Percentiles rank a stretch among this genome's conserved stretches.
phyloP scores from a whole-genome alignment of 225 moss, liverwort and hornwort species.

The Thuidium tamariscinum region DNA sequence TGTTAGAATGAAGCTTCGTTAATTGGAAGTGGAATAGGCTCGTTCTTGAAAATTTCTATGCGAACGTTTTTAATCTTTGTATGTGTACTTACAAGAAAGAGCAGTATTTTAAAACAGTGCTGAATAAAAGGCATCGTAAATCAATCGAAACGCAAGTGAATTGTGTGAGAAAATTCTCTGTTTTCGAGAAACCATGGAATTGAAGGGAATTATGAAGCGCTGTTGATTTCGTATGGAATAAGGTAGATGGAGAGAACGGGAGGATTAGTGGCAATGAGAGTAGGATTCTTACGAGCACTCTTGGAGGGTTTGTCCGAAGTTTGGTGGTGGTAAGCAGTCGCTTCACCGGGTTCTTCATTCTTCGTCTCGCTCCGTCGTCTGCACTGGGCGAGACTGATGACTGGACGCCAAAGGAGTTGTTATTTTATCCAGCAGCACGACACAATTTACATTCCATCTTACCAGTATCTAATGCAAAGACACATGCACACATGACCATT shows the following conservation, averaged over 20 bases:
- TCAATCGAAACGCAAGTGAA: neutral
- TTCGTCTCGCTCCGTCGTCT: no score
- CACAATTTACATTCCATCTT: no score
- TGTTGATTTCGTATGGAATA: neutral
- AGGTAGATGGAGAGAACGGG: neutral
- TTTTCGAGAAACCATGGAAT: neutral
- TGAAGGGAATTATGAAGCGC: neutral
- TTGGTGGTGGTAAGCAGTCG: conserved; percentile 52
- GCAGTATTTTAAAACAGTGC: neutral
- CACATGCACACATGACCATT: no score
- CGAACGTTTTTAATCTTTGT: neutral
- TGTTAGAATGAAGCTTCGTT: neutral
- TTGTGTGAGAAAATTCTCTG: neutral
- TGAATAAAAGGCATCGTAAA: no score
- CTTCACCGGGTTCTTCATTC: no score
- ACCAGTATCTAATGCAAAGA: no score
- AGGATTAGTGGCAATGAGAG: neutral
- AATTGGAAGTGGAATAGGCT: neutral
- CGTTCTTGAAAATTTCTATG: neutral
- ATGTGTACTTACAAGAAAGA: neutral
- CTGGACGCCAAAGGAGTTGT: no score
- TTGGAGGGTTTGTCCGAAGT: conserved; percentile 59
- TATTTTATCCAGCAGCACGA: no score
- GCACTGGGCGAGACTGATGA: no score
- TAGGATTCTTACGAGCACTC: conserved; percentile 72